phyloP scores from a whole-genome alignment of 2,329 filamentous ascomycete species.

The Nemania sp. region DNA sequence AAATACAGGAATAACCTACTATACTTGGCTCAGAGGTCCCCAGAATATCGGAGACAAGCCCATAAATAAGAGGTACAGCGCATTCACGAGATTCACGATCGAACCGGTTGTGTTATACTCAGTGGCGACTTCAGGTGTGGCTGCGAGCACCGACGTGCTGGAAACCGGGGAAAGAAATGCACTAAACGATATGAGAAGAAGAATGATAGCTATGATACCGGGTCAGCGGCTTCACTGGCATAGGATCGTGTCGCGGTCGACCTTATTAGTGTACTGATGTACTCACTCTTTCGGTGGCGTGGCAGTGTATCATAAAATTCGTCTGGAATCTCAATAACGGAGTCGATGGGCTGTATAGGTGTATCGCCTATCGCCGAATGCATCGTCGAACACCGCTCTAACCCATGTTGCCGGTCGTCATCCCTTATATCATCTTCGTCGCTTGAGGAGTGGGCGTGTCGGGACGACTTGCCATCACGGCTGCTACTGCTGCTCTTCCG shows the following conservation, averaged over 20 bases:
- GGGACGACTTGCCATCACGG: constrained; percentile 12
- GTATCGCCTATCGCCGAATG: constrained; percentile 38
- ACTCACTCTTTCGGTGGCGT: constrained; percentile 56
- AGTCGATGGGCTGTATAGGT: constrained; percentile 36
- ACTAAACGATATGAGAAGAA: constrained; percentile 71
- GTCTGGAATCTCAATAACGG: constrained; percentile 49
- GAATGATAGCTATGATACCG: constrained; percentile 53
- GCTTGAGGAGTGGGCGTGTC: constrained; percentile 5
- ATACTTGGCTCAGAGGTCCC: constrained; percentile 71
- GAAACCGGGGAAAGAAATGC: constrained; percentile 76
- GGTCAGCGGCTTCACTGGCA: constrained; percentile 7
- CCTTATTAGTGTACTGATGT: background rate
- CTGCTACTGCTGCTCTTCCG: constrained; percentile 15
- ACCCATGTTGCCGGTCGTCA: constrained; percentile 17
- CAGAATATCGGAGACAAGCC: constrained; percentile 70
- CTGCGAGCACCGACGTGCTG: constrained; percentile 72
- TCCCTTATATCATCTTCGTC: constrained; percentile 13
- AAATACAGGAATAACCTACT: constrained; percentile 31
- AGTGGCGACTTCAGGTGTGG: constrained; percentile 71
- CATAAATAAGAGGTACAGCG: constrained; percentile 72
- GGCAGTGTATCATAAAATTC: constrained; percentile 68
- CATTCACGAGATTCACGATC: constrained; percentile 75
- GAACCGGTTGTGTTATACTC: constrained; percentile 67
- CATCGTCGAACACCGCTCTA: constrained; percentile 37
- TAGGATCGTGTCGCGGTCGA: background rate